Conservation (phyloP, 2,329 filamentous ascomycete genomes). For the Penicillium sp. region DNA sequence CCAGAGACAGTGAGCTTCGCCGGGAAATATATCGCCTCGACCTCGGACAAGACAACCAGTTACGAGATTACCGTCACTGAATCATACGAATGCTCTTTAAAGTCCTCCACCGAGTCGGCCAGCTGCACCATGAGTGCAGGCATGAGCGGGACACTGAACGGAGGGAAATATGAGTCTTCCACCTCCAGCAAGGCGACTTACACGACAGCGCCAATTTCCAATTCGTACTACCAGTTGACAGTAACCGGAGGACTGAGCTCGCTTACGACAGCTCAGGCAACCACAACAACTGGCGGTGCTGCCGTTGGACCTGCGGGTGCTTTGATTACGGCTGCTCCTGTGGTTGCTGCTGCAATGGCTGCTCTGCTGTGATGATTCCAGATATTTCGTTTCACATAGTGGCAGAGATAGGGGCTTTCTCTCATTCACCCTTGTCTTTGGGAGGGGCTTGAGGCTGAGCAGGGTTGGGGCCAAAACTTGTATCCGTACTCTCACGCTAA, state of each 20-base stretch:
- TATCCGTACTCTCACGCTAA: background rate
- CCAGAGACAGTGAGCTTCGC: conserved; percentile 23
- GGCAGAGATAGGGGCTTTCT: background rate
- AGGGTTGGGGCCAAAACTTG: background rate
- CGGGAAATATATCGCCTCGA: conserved; percentile 23
- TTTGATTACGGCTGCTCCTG: conserved; percentile 28
- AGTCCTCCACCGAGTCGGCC: conserved; percentile 16
- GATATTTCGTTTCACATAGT: background rate
- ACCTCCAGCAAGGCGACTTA: conserved; percentile 6
- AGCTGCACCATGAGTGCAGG: conserved; percentile 23
- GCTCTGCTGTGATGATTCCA: conserved; percentile 17
- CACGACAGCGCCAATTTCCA: conserved; percentile 3
- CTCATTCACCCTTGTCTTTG: background rate
- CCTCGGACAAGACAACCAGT: background rate
- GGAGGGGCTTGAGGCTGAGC: background rate
- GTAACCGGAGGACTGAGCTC: conserved; percentile 26
- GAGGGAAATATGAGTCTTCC: conserved; percentile 1
- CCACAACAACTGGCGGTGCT: conserved; percentile 24
- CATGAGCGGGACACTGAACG: conserved; percentile 10
- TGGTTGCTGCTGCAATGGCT: conserved; percentile 26
- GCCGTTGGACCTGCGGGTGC: conserved; percentile 16
- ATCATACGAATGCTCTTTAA: conserved; percentile 20
- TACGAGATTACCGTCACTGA: conserved; percentile 25
- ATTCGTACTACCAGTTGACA: conserved; percentile 14
- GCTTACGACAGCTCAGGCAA: conserved; percentile 21